phyloP scores from a whole-genome alignment of 371 early-diverging fungal genomes.

The Nosema muscidifuracis region DNA sequence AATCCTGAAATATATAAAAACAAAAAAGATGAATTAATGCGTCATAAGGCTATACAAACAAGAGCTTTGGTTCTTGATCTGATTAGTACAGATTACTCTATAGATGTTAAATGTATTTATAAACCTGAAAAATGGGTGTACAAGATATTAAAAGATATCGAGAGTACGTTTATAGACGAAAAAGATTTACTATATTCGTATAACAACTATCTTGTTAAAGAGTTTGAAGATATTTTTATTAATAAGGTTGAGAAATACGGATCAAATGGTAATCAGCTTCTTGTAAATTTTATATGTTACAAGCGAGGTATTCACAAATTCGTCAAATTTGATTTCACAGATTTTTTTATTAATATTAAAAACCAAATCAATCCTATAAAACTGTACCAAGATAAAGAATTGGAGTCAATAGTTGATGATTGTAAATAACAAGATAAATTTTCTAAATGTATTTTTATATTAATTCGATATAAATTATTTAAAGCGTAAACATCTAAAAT shows the following conservation, averaged over 20 bases:
- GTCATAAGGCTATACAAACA: slow-evolving; percentile 32
- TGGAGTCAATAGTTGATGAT: slow-evolving; percentile 11
- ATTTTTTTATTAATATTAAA: slow-evolving; percentile 10
- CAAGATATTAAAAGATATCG: slow-evolving; percentile 26
- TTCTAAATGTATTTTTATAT: no score
- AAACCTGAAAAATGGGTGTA: slow-evolving; percentile 51
- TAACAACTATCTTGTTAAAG: slow-evolving; percentile 30
- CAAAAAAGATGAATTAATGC: slow-evolving; percentile 12
- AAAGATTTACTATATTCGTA: slow-evolving; percentile 22
- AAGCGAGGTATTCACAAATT: slow-evolving; percentile 1
- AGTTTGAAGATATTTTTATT: slow-evolving; percentile 43
- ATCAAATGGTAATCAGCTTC: slow-evolving; percentile 37
- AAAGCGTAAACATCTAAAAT: no score
- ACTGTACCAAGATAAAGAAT: neutral
- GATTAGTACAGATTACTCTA: slow-evolving; percentile 34
- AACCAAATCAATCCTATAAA: neutral
- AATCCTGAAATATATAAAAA: neutral
- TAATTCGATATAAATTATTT: no score
- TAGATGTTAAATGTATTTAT: slow-evolving; percentile 32
- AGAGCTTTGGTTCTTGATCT: slow-evolving; percentile 49
- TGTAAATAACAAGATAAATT: no score
- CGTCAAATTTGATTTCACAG: slow-evolving; percentile 13
- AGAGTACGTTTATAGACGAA: slow-evolving; percentile 25
- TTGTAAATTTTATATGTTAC: slow-evolving; percentile 39
- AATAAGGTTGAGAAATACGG: slow-evolving; percentile 34